These are phyloP conservation scores for Stemphylium beticola DNA, from an alignment of 2,329 filamentous ascomycete species.

Conservation along the genomic window DNA sequence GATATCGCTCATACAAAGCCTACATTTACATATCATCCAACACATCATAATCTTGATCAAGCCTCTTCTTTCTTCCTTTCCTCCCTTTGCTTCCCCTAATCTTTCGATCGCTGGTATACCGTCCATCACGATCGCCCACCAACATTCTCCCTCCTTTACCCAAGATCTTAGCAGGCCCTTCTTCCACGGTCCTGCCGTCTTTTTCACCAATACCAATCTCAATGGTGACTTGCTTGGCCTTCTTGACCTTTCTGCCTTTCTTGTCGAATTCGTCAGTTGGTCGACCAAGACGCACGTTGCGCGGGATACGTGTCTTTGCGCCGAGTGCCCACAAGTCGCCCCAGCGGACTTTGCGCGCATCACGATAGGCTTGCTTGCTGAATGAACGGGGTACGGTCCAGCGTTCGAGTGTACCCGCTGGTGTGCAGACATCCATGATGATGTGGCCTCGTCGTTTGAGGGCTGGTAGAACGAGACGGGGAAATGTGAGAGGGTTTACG, in stretches of 20 bases:
- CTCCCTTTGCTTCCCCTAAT: slow-evolving; percentile 47
- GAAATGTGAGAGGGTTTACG: slow-evolving; percentile 68
- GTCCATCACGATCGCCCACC: slow-evolving; percentile 39
- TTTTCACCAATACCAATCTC: slow-evolving; percentile 37
- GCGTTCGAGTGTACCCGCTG: slow-evolving; percentile 82
- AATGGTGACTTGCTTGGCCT: slow-evolving; percentile 38
- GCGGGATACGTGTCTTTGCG: slow-evolving; percentile 78
- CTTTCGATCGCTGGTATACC: slow-evolving; percentile 43
- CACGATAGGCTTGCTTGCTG: slow-evolving; percentile 82
- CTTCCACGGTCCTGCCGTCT: slow-evolving; percentile 29
- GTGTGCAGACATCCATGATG: slow-evolving; percentile 88
- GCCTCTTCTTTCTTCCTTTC: slow-evolving; percentile 47
- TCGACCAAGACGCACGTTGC: slow-evolving; percentile 66
- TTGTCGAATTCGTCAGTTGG: slow-evolving; percentile 50
- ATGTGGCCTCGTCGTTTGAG: slow-evolving; percentile 90
- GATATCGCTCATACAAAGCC: not conserved
- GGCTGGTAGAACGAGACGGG: slow-evolving; percentile 77
- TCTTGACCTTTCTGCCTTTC: slow-evolving; percentile 46
- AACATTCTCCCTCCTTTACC: slow-evolving; percentile 28
- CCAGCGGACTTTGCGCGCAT: slow-evolving; percentile 89
- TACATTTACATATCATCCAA: slow-evolving; percentile 27
- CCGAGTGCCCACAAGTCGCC: slow-evolving; percentile 96
- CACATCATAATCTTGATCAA: slow-evolving; percentile 11
- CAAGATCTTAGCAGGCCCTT: slow-evolving; percentile 22
- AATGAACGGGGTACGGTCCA: slow-evolving; percentile 90